Conservation (phyloP, 1,139 yeast genomes). For the Taphrina confusa region DNA sequence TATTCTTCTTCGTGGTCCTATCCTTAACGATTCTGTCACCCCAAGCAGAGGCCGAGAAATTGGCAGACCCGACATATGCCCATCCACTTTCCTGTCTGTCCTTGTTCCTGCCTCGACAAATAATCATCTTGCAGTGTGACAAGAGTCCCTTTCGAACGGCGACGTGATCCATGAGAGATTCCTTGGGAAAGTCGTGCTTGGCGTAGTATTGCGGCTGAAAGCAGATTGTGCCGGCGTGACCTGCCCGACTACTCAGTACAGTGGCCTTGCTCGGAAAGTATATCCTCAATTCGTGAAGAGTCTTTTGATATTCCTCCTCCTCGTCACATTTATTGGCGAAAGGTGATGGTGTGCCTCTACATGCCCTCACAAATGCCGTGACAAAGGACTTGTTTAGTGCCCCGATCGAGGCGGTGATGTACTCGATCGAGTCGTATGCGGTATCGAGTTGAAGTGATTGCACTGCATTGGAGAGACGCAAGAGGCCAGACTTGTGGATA, state of each 20-base stretch:
- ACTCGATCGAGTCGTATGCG: no score
- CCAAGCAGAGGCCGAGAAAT: slow-evolving; percentile 43
- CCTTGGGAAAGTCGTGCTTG: slow-evolving; percentile 38
- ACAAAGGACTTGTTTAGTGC: slow-evolving; percentile 32
- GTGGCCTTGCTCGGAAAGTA: slow-evolving; percentile 40
- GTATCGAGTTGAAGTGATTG: no score
- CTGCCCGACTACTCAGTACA: slow-evolving; percentile 37
- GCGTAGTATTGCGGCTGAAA: slow-evolving; percentile 36
- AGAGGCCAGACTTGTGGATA: slow-evolving; percentile 20
- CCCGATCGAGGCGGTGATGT: slow-evolving; percentile 35
- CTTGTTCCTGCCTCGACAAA: slow-evolving; percentile 20
- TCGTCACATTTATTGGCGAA: not conserved
- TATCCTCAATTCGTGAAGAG: slow-evolving; percentile 34
- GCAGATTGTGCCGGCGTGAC: slow-evolving; percentile 40
- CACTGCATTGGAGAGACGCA: slow-evolving; percentile 25
- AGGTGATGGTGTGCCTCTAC: not conserved
- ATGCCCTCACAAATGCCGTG: slow-evolving; percentile 4
- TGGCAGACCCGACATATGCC: slow-evolving; percentile 42
- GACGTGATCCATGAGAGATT: slow-evolving; percentile 37
- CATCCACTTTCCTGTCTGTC: not conserved
- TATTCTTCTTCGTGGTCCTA: slow-evolving; percentile 25
- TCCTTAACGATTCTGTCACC: slow-evolving; percentile 38
- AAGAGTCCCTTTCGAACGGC: slow-evolving; percentile 38
- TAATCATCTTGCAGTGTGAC: slow-evolving; percentile 40
- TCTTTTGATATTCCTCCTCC: not conserved